Evolutionary conservation across 345 rosid species (phyloP).

Genomic region (Acer campestre): DNA sequence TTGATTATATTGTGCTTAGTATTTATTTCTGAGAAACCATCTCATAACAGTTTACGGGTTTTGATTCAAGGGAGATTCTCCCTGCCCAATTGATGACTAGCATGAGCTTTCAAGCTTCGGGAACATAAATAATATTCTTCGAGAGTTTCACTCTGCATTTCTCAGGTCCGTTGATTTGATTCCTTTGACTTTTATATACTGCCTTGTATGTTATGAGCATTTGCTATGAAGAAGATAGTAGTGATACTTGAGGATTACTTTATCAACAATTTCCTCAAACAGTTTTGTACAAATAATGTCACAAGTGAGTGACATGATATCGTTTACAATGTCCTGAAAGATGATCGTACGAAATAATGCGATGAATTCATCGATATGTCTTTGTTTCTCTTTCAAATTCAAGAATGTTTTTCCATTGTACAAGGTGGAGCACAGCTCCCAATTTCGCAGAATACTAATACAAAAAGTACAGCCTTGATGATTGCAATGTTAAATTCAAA

Average conservation of each 20-base stretch:
- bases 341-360: background rate
- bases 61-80: constrained; percentile 4
- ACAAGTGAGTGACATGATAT: background rate
- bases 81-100: background rate
- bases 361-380: background rate
- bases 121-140: background rate
- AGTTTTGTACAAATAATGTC: background rate
- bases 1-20: background rate
- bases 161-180: background rate
- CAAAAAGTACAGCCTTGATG: background rate
- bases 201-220: background rate
- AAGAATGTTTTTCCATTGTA: background rate
- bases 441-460: too few species aligned
- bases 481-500: constrained; percentile 35
- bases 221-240: background rate
- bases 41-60: background rate
- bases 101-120: background rate
- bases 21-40: background rate
- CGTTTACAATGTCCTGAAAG: background rate
- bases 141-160: background rate
- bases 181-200: too few species aligned
- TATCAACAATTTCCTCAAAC: background rate
- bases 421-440: background rate
- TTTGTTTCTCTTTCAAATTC: background rate
- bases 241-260: background rate